Base-by-base conservation (phyloP, 805 yeast species). In the Kuraishia molischiana region DNA sequence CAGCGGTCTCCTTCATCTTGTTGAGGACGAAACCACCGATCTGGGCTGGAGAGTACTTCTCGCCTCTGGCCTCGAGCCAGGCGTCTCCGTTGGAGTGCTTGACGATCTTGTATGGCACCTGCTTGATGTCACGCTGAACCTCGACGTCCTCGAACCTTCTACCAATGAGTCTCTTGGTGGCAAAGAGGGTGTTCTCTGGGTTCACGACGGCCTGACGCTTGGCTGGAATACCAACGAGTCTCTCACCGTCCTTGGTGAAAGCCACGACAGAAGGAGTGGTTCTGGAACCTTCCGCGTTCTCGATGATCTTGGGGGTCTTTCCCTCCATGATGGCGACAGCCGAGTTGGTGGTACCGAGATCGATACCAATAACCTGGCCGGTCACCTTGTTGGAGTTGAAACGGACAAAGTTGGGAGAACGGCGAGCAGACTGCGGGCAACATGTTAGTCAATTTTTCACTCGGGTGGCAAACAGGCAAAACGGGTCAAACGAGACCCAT, bases 1-100 rank as follows among this genome's bases (percentile, higher is more conserved):
- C 95, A 48, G 97, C 96, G 49, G 96, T 89, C 72, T 89, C 96
- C 79, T 87, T 89, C 96, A 87, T 89, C 76, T 87, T 89, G 78
- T 85, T 85, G 57, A 87, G 76, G 47, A 87, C 69, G 32, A 67
- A 64, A 19, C 85, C 82, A 46, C 87, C 78, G 34, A 82, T 76
- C 48, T 81, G 85, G 29, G 84, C 67, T 4, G 90, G 92, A 5
- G 86, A 74, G 46, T 72, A 63, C 36, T 49, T 52, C 40, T 59
- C 56, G 24, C 70, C 72, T 32, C 65, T 62, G 19, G 72, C 60
- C 38, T 66, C 67, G 29, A 83, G 61, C 74, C 84, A 78, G 5
- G 89, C 89, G 47, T 80, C 85, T 29, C 84, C 85, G 50, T 75
- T 76, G 10, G 59, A 54, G 51, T 71, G 72, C 42, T 73, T 67